These are phyloP conservation scores for Arthroderma sp. DNA, from an alignment of 2,329 filamentous ascomycete genomes.

Conservation along the genomic window DNA sequence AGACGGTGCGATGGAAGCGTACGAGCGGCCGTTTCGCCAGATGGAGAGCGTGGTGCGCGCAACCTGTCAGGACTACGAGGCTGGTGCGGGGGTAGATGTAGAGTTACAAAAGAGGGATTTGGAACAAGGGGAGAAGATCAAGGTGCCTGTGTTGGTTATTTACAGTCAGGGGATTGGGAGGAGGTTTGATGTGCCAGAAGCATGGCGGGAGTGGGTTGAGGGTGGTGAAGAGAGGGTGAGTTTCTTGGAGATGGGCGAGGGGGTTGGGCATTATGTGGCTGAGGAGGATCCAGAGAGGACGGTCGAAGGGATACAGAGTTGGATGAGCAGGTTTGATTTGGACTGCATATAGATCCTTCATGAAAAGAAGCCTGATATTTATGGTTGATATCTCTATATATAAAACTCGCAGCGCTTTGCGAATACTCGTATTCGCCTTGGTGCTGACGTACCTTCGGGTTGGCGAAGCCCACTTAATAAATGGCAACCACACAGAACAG, in stretches of 20 bases:
- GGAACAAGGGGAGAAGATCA: constrained; percentile 30
- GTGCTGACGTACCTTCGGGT: no score
- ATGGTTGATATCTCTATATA: neutral
- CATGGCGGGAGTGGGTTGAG: constrained; percentile 35
- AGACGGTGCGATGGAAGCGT: constrained; percentile 30
- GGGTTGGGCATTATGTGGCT: constrained; percentile 30
- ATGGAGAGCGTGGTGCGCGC: constrained; percentile 29
- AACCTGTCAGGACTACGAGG: constrained; percentile 36
- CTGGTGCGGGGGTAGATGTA: constrained; percentile 31
- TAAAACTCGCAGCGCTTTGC: no score
- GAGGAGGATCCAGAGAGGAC: constrained; percentile 32
- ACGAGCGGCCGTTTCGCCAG: constrained; percentile 30
- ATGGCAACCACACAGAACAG: no score
- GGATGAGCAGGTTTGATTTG: neutral
- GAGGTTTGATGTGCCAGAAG: constrained; percentile 28
- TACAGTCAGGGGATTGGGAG: constrained; percentile 34
- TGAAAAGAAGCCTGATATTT: no score
- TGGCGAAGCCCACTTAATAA: no score
- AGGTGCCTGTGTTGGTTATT: constrained; percentile 30
- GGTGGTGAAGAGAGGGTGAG: constrained; percentile 18
- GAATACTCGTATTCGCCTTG: no score
- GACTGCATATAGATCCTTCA: no score
- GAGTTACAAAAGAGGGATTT: constrained; percentile 34
- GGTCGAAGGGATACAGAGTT: constrained; percentile 3
- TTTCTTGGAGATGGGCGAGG: constrained; percentile 26